phyloP scores from a whole-genome alignment of 1,139 yeast genomes.

The Hyphopichia khmerensis region DNA sequence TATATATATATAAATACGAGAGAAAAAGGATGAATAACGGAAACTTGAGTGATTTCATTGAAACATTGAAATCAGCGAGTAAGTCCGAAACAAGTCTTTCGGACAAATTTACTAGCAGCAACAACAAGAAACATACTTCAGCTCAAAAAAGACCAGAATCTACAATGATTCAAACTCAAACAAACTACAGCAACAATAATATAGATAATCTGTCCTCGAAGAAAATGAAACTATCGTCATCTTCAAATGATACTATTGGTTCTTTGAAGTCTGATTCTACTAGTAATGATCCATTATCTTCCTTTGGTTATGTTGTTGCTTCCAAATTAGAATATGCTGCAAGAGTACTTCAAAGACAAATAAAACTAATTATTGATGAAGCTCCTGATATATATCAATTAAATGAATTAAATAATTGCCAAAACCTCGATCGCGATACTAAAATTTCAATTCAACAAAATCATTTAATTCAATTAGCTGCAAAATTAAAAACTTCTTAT shows the following conservation, averaged over 20 bases:
- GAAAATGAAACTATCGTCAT: background rate
- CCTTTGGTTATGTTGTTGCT: slow-evolving; percentile 36
- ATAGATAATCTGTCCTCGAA: background rate
- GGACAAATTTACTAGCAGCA: background rate
- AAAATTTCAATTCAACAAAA: slow-evolving; percentile 53
- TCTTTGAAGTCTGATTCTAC: background rate
- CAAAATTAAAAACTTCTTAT: slow-evolving; percentile 56
- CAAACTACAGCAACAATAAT: background rate
- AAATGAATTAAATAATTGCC: slow-evolving; percentile 23
- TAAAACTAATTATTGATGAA: slow-evolving; percentile 49
- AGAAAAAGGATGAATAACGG: background rate
- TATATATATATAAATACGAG: background rate
- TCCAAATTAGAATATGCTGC: slow-evolving; percentile 43
- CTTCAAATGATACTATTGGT: background rate
- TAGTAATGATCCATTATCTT: background rate
- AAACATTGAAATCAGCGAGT: background rate
- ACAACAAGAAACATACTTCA: background rate
- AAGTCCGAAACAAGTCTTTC: background rate
- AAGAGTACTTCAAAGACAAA: slow-evolving; percentile 48
- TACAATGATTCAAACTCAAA: background rate
- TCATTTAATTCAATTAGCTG: slow-evolving; percentile 55
- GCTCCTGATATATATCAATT: slow-evolving; percentile 53
- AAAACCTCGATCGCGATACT: slow-evolving; percentile 33
- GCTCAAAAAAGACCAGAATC: background rate
- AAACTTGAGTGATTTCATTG: background rate